Conservation (phyloP, 768 basidiomycete genomes). For the Rhizopogon sp. region DNA sequence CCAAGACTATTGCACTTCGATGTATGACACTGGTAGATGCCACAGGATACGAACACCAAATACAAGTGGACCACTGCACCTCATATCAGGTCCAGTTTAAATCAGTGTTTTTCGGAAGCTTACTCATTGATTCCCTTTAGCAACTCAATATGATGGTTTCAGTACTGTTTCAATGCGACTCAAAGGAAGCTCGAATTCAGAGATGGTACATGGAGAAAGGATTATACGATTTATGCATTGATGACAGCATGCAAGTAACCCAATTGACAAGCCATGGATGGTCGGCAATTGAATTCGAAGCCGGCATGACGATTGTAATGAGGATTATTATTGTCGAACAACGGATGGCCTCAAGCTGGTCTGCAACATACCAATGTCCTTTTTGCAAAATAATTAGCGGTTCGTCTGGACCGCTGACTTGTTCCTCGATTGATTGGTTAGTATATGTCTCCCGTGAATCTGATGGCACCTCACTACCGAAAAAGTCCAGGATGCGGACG, state of each 20-base stretch:
- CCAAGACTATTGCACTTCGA: neutral
- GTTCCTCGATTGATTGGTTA: conserved; percentile 20
- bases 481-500: conserved; percentile 17
- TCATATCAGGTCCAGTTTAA: conserved; percentile 18
- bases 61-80: conserved; percentile 18
- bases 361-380: conserved; percentile 13
- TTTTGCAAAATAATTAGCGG: conserved; percentile 11
- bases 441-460: neutral
- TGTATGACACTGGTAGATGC: conserved; percentile 21
- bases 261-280: conserved; percentile 20
- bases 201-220: conserved; percentile 18
- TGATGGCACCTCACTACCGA: conserved; percentile 3
- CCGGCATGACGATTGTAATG: conserved; percentile 22
- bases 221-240: conserved; percentile 20
- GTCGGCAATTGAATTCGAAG: conserved; percentile 12
- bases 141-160: conserved; percentile 17
- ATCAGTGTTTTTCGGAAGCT: neutral
- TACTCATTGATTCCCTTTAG: neutral
- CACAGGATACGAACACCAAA: conserved; percentile 18
- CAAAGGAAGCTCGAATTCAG: conserved; percentile 17
- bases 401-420: conserved; percentile 17
- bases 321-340: conserved; percentile 18
- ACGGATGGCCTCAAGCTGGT: conserved; percentile 4
- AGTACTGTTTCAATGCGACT: conserved; percentile 11
- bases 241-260: conserved; percentile 15